These are phyloP conservation scores for Austroboletus eburneus DNA, from an alignment of 768 basidiomycete genomes.

Conservation along the genomic window DNA sequence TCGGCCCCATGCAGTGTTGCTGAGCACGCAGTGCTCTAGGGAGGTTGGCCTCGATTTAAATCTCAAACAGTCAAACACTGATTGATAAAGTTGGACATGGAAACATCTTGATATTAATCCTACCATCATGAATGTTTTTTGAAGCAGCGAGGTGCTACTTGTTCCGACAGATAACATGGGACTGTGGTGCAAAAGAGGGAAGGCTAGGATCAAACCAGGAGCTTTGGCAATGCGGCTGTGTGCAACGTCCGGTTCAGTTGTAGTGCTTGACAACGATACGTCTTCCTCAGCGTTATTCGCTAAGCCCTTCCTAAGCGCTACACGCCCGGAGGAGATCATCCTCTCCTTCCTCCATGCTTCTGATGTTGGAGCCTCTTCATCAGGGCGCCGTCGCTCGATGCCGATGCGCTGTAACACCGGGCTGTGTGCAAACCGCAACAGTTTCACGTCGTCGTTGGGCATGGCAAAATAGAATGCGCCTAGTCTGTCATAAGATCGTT, in stretches of 20 bases:
- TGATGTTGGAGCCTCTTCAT: conserved; percentile 44
- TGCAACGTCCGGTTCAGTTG: no score
- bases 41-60: no score
- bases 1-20: not conserved
- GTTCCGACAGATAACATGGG: no score
- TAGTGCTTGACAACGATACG: conserved; percentile 57
- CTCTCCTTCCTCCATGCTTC: conserved; percentile 48
- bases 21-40: not conserved
- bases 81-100: no score
- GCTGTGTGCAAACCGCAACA: conserved; percentile 43
- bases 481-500: conserved; percentile 43
- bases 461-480: conserved; percentile 55
- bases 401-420: conserved; percentile 45
- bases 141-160: no score
- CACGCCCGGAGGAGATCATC: conserved; percentile 48
- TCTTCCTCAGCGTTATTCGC: conserved; percentile 51
- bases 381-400: conserved; percentile 33
- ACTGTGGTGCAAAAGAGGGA: no score
- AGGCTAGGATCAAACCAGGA: no score
- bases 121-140: no score
- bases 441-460: conserved; percentile 46
- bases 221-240: no score
- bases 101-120: no score
- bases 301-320: conserved; percentile 34
- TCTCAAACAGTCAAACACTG: no score